Evolutionary conservation across 352 stramenopile genomes (phyloP).

Genomic region (Stephanocyclus meneghinianus): DNA sequence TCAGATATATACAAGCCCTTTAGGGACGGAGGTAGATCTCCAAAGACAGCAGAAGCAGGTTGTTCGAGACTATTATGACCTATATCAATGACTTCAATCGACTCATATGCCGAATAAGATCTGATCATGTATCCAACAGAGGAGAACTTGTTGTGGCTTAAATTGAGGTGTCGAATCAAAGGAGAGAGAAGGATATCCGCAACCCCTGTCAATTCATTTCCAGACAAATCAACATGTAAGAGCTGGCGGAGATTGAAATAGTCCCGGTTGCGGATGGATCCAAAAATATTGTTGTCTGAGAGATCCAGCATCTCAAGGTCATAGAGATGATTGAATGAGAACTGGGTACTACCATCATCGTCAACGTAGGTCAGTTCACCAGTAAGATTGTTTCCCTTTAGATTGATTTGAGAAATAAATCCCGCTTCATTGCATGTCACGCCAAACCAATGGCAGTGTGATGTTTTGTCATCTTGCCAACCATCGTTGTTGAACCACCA

Average conservation of each 20-base stretch:
- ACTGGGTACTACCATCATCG: too few species aligned
- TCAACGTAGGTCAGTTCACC: not conserved
- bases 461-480: slow-evolving; percentile 19
- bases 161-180: slow-evolving; percentile 17
- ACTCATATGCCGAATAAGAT: slow-evolving; percentile 11
- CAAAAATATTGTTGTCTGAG: not conserved
- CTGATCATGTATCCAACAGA: slow-evolving; percentile 4
- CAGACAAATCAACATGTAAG: slow-evolving; percentile 30
- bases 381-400: slow-evolving; percentile 37
- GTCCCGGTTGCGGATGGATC: not conserved
- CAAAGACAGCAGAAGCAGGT: slow-evolving; percentile 6
- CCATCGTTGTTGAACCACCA: slow-evolving; percentile 34
- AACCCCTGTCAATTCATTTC: slow-evolving; percentile 30
- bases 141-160: slow-evolving; percentile 42
- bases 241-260: slow-evolving; percentile 3
- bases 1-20: slow-evolving; percentile 4
- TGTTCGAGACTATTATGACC: slow-evolving; percentile 27
- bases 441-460: slow-evolving; percentile 38
- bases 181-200: slow-evolving; percentile 31
- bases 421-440: slow-evolving; percentile 24
- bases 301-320: not conserved
- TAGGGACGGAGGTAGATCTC: slow-evolving; percentile 25
- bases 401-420: slow-evolving; percentile 14
- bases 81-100: slow-evolving; percentile 23
- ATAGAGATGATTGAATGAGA: too few species aligned